Conservation (phyloP, 2,329 filamentous ascomycete species). For the Colletotrichum simmondsii region DNA sequence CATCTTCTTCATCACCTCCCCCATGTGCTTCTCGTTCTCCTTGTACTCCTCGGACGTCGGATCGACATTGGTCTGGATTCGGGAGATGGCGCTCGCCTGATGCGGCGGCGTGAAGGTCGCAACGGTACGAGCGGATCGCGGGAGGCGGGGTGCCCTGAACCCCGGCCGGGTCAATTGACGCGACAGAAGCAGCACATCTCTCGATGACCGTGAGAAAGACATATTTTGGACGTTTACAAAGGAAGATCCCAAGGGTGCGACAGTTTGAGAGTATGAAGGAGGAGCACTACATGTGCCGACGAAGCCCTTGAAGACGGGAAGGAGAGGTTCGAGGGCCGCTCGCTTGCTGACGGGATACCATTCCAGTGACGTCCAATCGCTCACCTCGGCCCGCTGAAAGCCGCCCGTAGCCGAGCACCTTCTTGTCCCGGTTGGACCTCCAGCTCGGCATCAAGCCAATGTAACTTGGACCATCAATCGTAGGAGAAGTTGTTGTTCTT, state of each 20-base stretch:
- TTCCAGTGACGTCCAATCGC: conserved; percentile 34
- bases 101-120: conserved; percentile 84
- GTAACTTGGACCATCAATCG: conserved; percentile 26
- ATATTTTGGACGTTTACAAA: conserved; percentile 46
- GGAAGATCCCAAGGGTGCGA: conserved; percentile 33
- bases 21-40: conserved; percentile 84
- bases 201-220: conserved; percentile 59
- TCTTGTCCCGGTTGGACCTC: conserved; percentile 35
- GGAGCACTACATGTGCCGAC: conserved; percentile 37
- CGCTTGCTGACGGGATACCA: conserved; percentile 35
- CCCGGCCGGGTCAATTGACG: conserved; percentile 48
- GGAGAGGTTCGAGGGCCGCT: conserved; percentile 21
- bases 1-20: conserved; percentile 75
- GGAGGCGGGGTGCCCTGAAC: conserved; percentile 42
- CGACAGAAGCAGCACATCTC: conserved; percentile 56
- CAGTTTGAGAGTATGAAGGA: conserved; percentile 19
- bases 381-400: conserved; percentile 51
- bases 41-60: conserved; percentile 80
- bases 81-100: conserved; percentile 85
- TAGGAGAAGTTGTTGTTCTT: neutral
- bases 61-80: conserved; percentile 82
- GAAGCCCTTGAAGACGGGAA: conserved; percentile 35
- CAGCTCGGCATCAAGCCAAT: conserved; percentile 28
- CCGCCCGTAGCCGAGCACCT: conserved; percentile 53
- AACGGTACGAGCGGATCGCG: conserved; percentile 53